Conservation (phyloP, 2,329 filamentous ascomycete genomes). For the Blastomyces parvus region DNA sequence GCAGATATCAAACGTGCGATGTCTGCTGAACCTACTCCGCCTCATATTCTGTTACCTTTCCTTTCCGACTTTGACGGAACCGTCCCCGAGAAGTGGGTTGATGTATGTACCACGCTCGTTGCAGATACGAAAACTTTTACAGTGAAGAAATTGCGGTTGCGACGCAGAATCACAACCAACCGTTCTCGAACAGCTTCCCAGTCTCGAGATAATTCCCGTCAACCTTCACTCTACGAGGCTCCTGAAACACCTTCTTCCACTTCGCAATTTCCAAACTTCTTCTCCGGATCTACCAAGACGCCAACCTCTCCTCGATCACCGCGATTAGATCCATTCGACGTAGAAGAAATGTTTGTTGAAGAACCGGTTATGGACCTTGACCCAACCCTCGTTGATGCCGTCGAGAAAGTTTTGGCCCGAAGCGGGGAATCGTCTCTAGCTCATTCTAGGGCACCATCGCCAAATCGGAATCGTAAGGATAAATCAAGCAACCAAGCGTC, state of each 20-base stretch:
- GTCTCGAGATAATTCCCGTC: slow-evolving; percentile 18
- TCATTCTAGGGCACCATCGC: slow-evolving; percentile 35
- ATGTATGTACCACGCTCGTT: slow-evolving; percentile 48
- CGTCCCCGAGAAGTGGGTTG: slow-evolving; percentile 41
- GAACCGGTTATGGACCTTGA: slow-evolving; percentile 51
- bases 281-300: slow-evolving; percentile 15
- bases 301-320: slow-evolving; percentile 7
- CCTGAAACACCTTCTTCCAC: slow-evolving; percentile 17
- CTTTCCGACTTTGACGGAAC: slow-evolving; percentile 22
- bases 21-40: slow-evolving; percentile 44
- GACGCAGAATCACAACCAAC: slow-evolving; percentile 35
- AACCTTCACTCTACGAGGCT: slow-evolving; percentile 22
- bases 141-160: slow-evolving; percentile 48
- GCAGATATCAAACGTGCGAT: slow-evolving; percentile 49
- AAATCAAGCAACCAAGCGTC: slow-evolving; percentile 20
- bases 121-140: slow-evolving; percentile 47
- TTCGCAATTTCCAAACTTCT: slow-evolving; percentile 24
- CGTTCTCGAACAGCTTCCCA: slow-evolving; percentile 19
- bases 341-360: slow-evolving; percentile 44
- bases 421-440: slow-evolving; percentile 35
- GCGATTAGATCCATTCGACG: slow-evolving; percentile 16
- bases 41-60: slow-evolving; percentile 25
- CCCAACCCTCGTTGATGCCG: slow-evolving; percentile 47
- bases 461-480: slow-evolving; percentile 28
- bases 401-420: slow-evolving; percentile 46